These are phyloP conservation scores for Xylaria sp. DNA, from an alignment of 2,329 filamentous ascomycete species.

Conservation along the genomic window DNA sequence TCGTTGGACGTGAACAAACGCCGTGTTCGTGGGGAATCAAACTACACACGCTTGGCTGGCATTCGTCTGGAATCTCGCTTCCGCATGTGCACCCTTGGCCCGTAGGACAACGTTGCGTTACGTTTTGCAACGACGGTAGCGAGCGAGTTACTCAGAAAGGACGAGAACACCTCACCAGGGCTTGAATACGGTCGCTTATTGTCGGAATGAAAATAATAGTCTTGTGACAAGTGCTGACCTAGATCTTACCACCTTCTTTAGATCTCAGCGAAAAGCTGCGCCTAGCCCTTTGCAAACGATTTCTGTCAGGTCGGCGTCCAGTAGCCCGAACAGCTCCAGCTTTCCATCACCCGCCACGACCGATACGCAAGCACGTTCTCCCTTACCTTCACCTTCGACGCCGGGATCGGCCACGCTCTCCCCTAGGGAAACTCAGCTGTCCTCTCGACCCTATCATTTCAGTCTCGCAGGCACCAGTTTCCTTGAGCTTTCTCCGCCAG, in stretches of 20 bases:
- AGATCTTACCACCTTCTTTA: conserved; percentile 43
- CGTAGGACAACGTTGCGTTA: conserved; percentile 25
- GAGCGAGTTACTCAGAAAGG: conserved; percentile 1
- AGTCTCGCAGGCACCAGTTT: conserved; percentile 21
- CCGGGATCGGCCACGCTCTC: conserved; percentile 1
- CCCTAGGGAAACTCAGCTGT: conserved; percentile 9
- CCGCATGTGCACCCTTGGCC: conserved; percentile 17
- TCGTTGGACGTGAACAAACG: conserved; percentile 11
- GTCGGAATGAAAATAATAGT: conserved; percentile 28
- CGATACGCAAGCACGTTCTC: conserved; percentile 36
- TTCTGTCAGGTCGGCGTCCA: conserved; percentile 48
- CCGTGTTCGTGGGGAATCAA: conserved; percentile 1
- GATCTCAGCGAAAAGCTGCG: conserved; percentile 54
- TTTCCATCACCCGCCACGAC: conserved; percentile 43
- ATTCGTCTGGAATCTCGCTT: conserved; percentile 8
- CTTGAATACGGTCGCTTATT: conserved; percentile 22
- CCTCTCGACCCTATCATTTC: conserved; percentile 7
- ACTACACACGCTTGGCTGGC: conserved; percentile 6
- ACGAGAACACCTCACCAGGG: conserved; percentile 3
- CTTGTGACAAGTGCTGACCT: conserved; percentile 39
- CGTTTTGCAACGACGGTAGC: conserved; percentile 7
- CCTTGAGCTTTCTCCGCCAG: conserved; percentile 27
- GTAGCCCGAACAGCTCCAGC: conserved; percentile 47
- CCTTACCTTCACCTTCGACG: conserved; percentile 35
- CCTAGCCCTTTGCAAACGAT: conserved; percentile 57